phyloP scores from a whole-genome alignment of 2,329 filamentous ascomycete species.

The Didymella pinodella region DNA sequence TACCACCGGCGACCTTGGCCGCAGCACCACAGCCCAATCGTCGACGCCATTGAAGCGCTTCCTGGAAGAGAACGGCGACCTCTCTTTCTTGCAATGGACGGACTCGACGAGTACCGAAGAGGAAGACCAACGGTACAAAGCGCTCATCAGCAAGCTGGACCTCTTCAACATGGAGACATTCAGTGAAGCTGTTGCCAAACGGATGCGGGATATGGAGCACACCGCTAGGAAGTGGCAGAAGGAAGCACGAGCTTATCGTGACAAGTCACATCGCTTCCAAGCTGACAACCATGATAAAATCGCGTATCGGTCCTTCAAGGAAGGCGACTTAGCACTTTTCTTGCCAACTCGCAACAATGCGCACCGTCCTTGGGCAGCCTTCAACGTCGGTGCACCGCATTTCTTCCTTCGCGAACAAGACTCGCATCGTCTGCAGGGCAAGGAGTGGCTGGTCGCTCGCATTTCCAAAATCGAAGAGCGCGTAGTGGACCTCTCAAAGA shows the following conservation, averaged over 20 bases:
- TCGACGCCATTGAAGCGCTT: constrained; percentile 62
- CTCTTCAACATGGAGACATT: constrained; percentile 86
- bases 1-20: constrained; percentile 50
- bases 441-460: constrained; percentile 96
- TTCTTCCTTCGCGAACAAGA: constrained; percentile 97
- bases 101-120: constrained; percentile 69
- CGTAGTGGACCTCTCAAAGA: constrained; percentile 89
- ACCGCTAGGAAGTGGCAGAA: constrained; percentile 92
- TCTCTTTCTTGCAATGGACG: constrained; percentile 84
- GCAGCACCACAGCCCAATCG: constrained; percentile 65
- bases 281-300: constrained; percentile 95
- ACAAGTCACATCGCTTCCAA: constrained; percentile 81
- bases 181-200: constrained; percentile 83
- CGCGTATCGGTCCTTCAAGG: constrained; percentile 93
- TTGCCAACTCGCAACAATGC: constrained; percentile 93
- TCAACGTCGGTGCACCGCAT: constrained; percentile 96
- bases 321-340: constrained; percentile 93
- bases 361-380: constrained; percentile 95
- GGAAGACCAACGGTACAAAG: constrained; percentile 76
- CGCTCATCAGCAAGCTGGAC: constrained; percentile 76
- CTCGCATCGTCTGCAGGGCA: constrained; percentile 78
- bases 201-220: constrained; percentile 91
- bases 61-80: constrained; percentile 69
- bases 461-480: constrained; percentile 92
- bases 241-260: constrained; percentile 84